phyloP scores from a whole-genome alignment of 2,329 filamentous ascomycete genomes.

The Alternaria dauci region DNA sequence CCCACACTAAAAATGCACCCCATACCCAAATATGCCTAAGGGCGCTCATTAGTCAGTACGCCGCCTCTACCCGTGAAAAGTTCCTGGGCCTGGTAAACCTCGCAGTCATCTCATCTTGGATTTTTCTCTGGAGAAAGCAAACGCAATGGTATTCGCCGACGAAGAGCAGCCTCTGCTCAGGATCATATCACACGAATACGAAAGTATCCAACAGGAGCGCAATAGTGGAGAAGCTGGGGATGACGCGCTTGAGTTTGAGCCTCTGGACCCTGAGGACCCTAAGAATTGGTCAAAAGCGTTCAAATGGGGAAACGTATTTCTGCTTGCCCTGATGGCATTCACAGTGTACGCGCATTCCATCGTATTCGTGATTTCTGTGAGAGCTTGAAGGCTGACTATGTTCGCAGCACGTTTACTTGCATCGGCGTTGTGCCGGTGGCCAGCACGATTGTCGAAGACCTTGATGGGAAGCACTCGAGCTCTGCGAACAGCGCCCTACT shows the following conservation, averaged over 20 bases:
- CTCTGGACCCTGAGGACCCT: constrained; percentile 41
- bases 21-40: constrained; percentile 4
- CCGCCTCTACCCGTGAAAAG: constrained; percentile 11
- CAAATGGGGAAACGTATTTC: constrained; percentile 44
- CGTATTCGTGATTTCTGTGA: neutral
- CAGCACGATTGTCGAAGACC: constrained; percentile 41
- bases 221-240: constrained; percentile 24
- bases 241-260: constrained; percentile 38
- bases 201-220: constrained; percentile 24
- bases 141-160: constrained; percentile 30
- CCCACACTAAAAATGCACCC: constrained; percentile 3
- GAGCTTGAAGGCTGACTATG: neutral
- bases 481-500: constrained; percentile 41
- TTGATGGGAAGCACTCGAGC: constrained; percentile 35
- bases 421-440: constrained; percentile 50
- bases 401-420: constrained; percentile 48
- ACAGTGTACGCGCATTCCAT: constrained; percentile 39
- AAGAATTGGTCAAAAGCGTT: constrained; percentile 42
- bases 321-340: constrained; percentile 47
- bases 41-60: constrained; percentile 10
- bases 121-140: neutral
- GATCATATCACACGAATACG: constrained; percentile 28
- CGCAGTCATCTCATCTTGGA: neutral
- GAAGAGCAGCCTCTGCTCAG: constrained; percentile 45
- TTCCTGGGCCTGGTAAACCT: neutral